These are phyloP conservation scores for Pleurotus tuber-regium DNA, from an alignment of 768 basidiomycete species.

Conservation along the genomic window DNA sequence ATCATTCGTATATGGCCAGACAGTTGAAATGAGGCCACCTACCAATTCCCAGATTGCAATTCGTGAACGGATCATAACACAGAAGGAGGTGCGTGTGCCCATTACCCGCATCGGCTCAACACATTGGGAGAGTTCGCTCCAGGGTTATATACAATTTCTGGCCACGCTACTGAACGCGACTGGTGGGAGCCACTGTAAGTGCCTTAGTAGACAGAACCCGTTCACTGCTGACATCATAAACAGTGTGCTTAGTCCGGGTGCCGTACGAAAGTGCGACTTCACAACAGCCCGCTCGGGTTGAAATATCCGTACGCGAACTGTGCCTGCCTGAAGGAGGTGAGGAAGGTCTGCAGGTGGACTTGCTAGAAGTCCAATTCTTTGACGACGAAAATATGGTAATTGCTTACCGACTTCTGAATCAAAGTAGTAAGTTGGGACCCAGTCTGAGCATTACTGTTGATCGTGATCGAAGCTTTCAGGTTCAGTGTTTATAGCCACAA, in stretches of 20 bases:
- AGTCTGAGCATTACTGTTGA: constrained; percentile 25
- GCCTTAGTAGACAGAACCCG: constrained; percentile 18
- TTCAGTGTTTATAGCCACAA: constrained; percentile 58
- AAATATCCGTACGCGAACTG: constrained; percentile 56
- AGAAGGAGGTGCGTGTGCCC: constrained; percentile 46
- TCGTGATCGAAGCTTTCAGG: constrained; percentile 41
- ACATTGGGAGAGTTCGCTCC: constrained; percentile 31
- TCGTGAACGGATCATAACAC: constrained; percentile 52
- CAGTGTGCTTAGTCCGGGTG: constrained; percentile 59
- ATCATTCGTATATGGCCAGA: constrained; percentile 28
- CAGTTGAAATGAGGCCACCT: constrained; percentile 28
- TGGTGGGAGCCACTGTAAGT: constrained; percentile 47
- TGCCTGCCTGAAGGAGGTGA: constrained; percentile 38
- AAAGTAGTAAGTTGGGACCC: constrained; percentile 46
- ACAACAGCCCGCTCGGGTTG: constrained; percentile 38
- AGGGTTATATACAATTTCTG: constrained; percentile 51
- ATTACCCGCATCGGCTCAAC: constrained; percentile 20
- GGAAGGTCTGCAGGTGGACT: constrained; percentile 34
- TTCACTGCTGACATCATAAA: constrained; percentile 25
- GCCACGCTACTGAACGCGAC: constrained; percentile 41
- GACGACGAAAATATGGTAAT: constrained; percentile 70
- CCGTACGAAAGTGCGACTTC: constrained; percentile 42
- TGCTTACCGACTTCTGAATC: constrained; percentile 51
- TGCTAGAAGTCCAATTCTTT: constrained; percentile 75
- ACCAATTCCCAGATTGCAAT: constrained; percentile 32